Base-by-base conservation (phyloP, 129 eudicot genomes). In the Saposhnikovia divaricata region DNA sequence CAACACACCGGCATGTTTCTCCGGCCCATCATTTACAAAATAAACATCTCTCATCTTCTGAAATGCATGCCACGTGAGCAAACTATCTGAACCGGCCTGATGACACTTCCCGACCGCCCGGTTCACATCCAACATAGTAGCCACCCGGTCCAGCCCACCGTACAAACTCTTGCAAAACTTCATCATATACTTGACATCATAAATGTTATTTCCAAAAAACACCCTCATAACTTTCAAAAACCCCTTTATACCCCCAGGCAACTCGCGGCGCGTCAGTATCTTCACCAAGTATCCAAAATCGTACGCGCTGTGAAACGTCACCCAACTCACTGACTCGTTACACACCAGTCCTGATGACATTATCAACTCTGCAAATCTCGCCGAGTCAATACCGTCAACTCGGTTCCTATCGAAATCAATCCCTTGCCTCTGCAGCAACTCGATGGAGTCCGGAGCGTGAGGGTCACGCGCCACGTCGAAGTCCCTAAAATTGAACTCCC, bases 61-160 rank as follows among this genome's bases (percentile, higher is more conserved):
- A 28, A 82, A 82, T 4, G 81, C 75, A 28, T 79, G 75, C 45
- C 71, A 66, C 21, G 85, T 82, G 31, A 82, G 78, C 85, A 82
- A 70, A 18, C 85, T 82, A 37, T 82, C 85, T 18, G 85, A 82
- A 53, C 85, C 85, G 11, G 85, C 85, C 18, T 82, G 85, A 44
- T 82, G 85, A 43, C 78, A 77, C n/a, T 76, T 44, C 45, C 85
- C 89, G 40, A 83, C 85, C 71, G 46, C 70, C 45, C 89, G 82
- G 47, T 86, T 86, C 79, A 86, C 89, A 21, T 86, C 85, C 79
- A 86, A 65, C 72, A 78, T 44, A 50, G 53, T 69, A 8, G 85
- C 85, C 0, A 83, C 65, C 79, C 75, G 65, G 75, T 83, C 79
- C 74, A 83, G 61, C n/a, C 85, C 85, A 4, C 85, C 85, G 39